These are phyloP conservation scores for Macrotyloma uniflorum DNA, from an alignment of 306 rosid genomes.

Conservation along the genomic window DNA sequence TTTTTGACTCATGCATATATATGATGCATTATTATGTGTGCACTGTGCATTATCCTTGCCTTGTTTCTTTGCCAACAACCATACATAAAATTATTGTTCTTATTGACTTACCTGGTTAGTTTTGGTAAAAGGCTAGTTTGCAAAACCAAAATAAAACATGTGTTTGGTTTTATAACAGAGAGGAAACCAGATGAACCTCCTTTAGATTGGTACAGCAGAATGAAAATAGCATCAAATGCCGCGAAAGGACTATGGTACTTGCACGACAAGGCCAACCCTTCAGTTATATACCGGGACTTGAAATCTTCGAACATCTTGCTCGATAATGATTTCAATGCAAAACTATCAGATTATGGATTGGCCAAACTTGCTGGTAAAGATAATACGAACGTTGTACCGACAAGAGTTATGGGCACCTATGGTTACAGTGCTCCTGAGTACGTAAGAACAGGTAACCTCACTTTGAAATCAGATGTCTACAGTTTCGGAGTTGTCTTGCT, in stretches of 20 bases:
- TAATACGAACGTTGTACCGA: conserved; percentile 51
- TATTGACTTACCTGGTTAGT: neutral
- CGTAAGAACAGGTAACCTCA: conserved; percentile 65
- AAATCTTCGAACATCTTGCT: conserved; percentile 75
- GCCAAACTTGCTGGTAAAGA: conserved; percentile 67
- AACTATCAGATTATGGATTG: conserved; percentile 80
- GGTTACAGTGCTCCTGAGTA: conserved; percentile 93
- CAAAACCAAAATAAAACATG: conserved; percentile 6
- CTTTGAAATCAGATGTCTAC: conserved; percentile 80
- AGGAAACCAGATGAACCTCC: conserved; percentile 39
- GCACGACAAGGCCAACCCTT: conserved; percentile 81
- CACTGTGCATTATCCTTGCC: neutral
- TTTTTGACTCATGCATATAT: neutral
- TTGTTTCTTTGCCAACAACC: too few species aligned
- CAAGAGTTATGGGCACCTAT: conserved; percentile 81
- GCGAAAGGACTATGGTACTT: conserved; percentile 86
- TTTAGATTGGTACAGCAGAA: conserved; percentile 75
- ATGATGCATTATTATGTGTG: neutral
- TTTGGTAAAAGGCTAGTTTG: neutral
- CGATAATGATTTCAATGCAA: conserved; percentile 65
- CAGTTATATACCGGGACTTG: conserved; percentile 72
- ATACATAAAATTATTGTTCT: neutral
- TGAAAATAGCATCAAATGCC: conserved; percentile 67
- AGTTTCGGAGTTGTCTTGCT: conserved; percentile 85
- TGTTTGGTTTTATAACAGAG: conserved; percentile 45